These are phyloP conservation scores for Saccharomyces pastorianus DNA, from an alignment of 1,139 yeast species.

Conservation along the genomic window DNA sequence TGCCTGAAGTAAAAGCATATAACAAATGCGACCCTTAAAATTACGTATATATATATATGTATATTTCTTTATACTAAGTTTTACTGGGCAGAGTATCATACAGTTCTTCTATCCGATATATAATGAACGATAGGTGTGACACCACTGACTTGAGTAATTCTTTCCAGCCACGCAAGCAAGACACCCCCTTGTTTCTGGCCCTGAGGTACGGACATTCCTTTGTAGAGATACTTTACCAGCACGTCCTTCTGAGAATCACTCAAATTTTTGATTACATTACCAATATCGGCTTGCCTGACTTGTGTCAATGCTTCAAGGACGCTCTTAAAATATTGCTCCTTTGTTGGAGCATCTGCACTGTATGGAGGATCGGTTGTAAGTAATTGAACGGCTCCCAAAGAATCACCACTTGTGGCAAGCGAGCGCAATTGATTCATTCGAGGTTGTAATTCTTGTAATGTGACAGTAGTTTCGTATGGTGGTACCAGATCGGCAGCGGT, in stretches of 20 bases:
- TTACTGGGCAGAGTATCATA: slow-evolving; percentile 23
- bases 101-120: slow-evolving; percentile 77
- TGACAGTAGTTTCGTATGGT: slow-evolving; percentile 35
- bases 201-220: slow-evolving; percentile 68
- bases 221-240: slow-evolving; percentile 76
- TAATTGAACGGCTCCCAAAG: slow-evolving; percentile 53
- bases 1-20: not conserved
- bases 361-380: slow-evolving; percentile 76
- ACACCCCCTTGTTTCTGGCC: slow-evolving; percentile 86
- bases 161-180: slow-evolving; percentile 85
- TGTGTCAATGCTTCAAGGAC: slow-evolving; percentile 71
- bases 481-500: slow-evolving; percentile 60
- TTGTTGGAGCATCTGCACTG: slow-evolving; percentile 48
- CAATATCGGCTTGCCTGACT: slow-evolving; percentile 66
- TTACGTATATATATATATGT: not conserved
- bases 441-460: slow-evolving; percentile 47
- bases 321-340: slow-evolving; percentile 40
- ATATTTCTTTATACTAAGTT: not conserved
- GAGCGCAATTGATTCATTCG: slow-evolving; percentile 53
- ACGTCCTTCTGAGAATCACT: slow-evolving; percentile 62
- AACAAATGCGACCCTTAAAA: not conserved
- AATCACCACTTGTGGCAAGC: slow-evolving; percentile 64
- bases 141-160: slow-evolving; percentile 75
- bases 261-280: slow-evolving; percentile 51
- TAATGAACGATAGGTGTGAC: slow-evolving; percentile 84